Evolutionary conservation across 306 rosid genomes (phyloP), one percentile per base, ranked within the genome.

Genomic region (Aeschynomene evenia): DNA sequence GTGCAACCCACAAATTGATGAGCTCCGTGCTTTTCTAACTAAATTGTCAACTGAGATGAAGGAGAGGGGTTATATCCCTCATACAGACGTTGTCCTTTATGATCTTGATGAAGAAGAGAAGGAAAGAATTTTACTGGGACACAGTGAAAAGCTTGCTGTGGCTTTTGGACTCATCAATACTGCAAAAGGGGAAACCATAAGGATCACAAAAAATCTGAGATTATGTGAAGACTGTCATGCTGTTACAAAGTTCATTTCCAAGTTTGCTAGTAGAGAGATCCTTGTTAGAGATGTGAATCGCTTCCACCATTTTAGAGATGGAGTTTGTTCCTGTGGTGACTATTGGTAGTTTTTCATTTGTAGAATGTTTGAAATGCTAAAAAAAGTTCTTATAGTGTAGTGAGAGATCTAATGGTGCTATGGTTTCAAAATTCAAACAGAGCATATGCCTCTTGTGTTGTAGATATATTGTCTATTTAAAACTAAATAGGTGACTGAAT

Each of bases 261-360:
- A 88, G 81, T 93, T 90, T 50, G 82, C 93, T 9, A 42, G 85
- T 64, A 81, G 89, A 73, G 96, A 93, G 85, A 90, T 93, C 76
- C 82, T 93, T 68, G 97, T 93, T 69, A 90, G 98, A 78, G 98
- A 93, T 55, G 87, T 83, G 77, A 90, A 93, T 77, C 95, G 98
- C 19, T 83, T 90, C 86, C 98, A 93, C 81, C 89, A 72, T 76
- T 93, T 93, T 60, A 82, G 39, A 48, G 87, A 88, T 33, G 98
- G 97, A 28, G 77, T 85, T 67, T 93, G 98, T 75, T 93, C 97
- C 3, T 86, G 97, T 67, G 96, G 88, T 71, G 98, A 93, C 74
- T 93, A 93, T 79, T 93, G 98, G 98, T 88, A 90, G 81, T 55
- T 73, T 18, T 15, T 45, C 51, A 45, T n/a, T 28, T 81, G 68